Percentiles rank a stretch among this genome's conserved stretches.
phyloP scores from a whole-genome alignment of 2,329 filamentous ascomycete genomes.

The Trichoderma simmonsii region DNA sequence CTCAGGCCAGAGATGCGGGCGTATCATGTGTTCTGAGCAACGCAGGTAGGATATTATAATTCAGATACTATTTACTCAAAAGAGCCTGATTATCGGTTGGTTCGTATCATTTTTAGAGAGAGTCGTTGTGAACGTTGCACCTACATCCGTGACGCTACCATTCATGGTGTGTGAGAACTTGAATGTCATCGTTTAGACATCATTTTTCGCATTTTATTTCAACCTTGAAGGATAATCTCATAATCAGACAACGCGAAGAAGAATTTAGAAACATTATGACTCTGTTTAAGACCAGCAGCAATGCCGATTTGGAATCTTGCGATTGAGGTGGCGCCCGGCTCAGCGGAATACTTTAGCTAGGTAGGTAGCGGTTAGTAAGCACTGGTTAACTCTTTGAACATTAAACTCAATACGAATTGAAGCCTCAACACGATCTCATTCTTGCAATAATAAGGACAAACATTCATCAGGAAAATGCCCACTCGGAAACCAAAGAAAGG shows the following conservation, averaged over 20 bases:
- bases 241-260: neutral
- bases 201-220: neutral
- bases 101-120: neutral
- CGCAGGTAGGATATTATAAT: neutral
- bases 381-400: neutral
- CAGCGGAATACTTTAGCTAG: neutral
- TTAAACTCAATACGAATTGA: neutral
- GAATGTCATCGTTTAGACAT: neutral
- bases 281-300: neutral
- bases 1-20: neutral
- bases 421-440: neutral
- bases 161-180: neutral
- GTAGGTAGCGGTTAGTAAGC: neutral
- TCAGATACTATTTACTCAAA: neutral
- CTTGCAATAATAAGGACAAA: too few relatives aligned
- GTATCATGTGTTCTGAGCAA: neutral
- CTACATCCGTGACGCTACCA: neutral
- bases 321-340: neutral
- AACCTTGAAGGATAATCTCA: neutral
- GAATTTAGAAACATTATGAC: neutral
- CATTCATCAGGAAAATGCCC: neutral
- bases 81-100: neutral
- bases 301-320: neutral
- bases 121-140: neutral
- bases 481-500: neutral